phyloP scores from a whole-genome alignment of 129 eudicot species.

The Kitagawia praeruptora region DNA sequence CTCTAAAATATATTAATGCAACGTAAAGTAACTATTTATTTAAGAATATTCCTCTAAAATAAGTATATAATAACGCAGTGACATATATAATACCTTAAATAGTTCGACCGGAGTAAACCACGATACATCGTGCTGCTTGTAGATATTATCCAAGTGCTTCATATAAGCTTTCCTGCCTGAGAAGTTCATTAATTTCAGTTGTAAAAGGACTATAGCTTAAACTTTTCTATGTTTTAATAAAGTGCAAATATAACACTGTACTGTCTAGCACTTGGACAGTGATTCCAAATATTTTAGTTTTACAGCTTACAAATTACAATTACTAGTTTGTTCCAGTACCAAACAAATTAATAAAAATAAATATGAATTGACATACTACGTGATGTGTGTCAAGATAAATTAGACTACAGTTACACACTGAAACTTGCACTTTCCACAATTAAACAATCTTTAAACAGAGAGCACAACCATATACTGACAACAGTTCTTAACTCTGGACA shows the following conservation, averaged over 20 bases:
- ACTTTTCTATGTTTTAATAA: not conserved
- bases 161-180: conserved; percentile 87
- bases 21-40: not conserved
- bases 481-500: not conserved
- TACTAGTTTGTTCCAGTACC: not conserved
- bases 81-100: conserved; percentile 52
- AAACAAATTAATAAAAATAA: not conserved
- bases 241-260: not conserved
- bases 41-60: not conserved
- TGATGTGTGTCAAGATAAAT: not conserved
- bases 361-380: not conserved
- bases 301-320: not conserved
- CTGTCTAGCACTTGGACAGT: not conserved
- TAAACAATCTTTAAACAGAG: not conserved
- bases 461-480: not conserved
- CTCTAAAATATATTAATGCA: not conserved
- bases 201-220: not conserved
- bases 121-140: conserved; percentile 84
- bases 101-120: conserved; percentile 99
- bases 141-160: conserved; percentile 62
- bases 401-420: not conserved
- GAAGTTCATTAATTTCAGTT: conserved; percentile 11
- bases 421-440: not conserved
- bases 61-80: not conserved
- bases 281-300: not conserved